Evolutionary conservation across 164 flowering plant species (phyloP), one percentile per base, ranked within the genome.

Genomic region (Vitis riparia): DNA sequence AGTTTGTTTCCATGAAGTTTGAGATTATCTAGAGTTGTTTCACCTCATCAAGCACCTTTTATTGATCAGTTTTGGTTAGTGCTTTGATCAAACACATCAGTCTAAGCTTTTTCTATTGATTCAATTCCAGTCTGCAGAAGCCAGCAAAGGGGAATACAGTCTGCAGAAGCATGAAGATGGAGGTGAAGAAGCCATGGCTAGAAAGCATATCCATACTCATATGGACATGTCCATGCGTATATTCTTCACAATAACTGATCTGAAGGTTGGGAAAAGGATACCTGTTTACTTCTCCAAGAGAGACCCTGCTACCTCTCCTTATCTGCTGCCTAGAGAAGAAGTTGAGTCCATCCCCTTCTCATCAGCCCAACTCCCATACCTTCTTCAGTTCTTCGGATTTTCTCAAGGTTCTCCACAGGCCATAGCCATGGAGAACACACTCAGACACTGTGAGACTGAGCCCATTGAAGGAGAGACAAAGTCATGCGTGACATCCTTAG

Each of bases 321-420:
- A 59, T n/a, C 63, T 85, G 1, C 61, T 87, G 11, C 66, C 89
- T 3, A 82, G 71, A 63, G 73, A 85, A 68, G 82, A 83, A 69
- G 82, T 87, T 0, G 68, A 78, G 3, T 63, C 79, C 0, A 83
- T 88, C 30, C 91, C 91, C 19, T 89, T 89, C 71, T 78, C 89
- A 2, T 68, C 67, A 1, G 4, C 56, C 48, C 19, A 82, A 11
- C 78, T 89, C 44, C 68, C 82, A 0, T n/a, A 69, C 62, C 70
- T 86, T 12, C 85, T 88, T 16, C 37, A 74, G 2, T 49, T 55
- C 56, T 88, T 84, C 78, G 76, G 85, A 0, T 47, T 87, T 59
- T 30, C 80, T 11, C 50, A 55, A 16, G 76, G 55, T 29, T 84
- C 91, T 12, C 77, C 82, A 0, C 84, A 87, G 75, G 92, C 86